Base-by-base conservation (phyloP, 2,329 filamentous ascomycete genomes). In the Hymenoscyphus fraxineus region DNA sequence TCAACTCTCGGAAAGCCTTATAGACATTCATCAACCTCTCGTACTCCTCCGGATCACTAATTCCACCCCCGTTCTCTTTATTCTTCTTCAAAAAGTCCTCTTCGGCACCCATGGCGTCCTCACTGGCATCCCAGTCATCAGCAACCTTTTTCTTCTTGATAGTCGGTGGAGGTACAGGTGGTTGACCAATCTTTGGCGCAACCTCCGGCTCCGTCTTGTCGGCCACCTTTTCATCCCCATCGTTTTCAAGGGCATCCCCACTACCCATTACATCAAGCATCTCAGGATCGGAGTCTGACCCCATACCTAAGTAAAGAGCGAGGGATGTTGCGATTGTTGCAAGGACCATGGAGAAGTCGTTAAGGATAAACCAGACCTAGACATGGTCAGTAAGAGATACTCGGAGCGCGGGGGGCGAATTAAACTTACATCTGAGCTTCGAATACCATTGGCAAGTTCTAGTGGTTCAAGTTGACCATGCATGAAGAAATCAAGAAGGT, bases 401-500 rank as follows among this genome's bases (percentile, higher is more conserved):
- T 51, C 6, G 4, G 44, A 19, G 44, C 6, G 44, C 7, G 19
- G 4, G 15, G n/a, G 44, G 19, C 19, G 12, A 27, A 1, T 3
- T 3, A 44, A 16, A 66, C 68, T 69, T 67, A 71, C 72, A 58
- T 92, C 88, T 4, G 85, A 83, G 1, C 79, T 77, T 56, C 84
- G 85, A 72, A 94, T 87, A 2, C 82, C 80, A 72, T 94, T 93
- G 38, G 86, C 88, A 0, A 75, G 77, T 13, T 84, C 83, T 2
- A 93, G 77, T 0, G 85, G 82, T 1, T 80, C 73, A 27, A 87
- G 74, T 71, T 88, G 85, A 3, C 89, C 90, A 70, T 93, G 87
- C 75, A 86, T 90, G 80, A 85, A 93, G 76, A 93, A 94, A 74
- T 93, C 89, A 65, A 88, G 86, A 0, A 93, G 77, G 71, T 90